A percentile compares a stretch with the other conserved stretches of the same genome.
phyloP scores from a whole-genome alignment of 2,329 filamentous ascomycete species.

The Xylaria sp. region DNA sequence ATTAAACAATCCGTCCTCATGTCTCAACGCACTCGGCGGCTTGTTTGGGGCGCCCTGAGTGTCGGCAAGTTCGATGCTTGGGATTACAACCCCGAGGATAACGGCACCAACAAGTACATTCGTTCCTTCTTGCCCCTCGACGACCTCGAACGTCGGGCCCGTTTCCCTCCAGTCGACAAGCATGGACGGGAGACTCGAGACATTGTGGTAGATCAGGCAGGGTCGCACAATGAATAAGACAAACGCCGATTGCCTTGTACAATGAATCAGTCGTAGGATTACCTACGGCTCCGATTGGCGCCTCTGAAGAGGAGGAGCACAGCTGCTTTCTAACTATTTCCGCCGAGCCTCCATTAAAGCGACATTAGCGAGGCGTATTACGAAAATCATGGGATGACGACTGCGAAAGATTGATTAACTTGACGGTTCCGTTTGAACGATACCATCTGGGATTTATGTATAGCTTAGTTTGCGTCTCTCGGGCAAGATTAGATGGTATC shows the following conservation, averaged over 20 bases:
- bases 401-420: neutral
- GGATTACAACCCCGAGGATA: slow-evolving; percentile 75
- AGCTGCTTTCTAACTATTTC: neutral
- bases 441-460: slow-evolving; percentile 10
- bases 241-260: neutral
- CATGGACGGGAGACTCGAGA: slow-evolving; percentile 45
- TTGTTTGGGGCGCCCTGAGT: slow-evolving; percentile 76
- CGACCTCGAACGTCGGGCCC: slow-evolving; percentile 69
- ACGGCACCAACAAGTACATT: slow-evolving; percentile 70
- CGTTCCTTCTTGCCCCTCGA: slow-evolving; percentile 77
- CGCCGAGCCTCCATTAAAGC: slow-evolving; percentile 5
- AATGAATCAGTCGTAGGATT: neutral
- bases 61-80: slow-evolving; percentile 72
- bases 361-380: slow-evolving; percentile 15
- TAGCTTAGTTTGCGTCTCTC: neutral
- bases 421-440: neutral
- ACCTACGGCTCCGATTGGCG: neutral
- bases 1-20: slow-evolving; percentile 70
- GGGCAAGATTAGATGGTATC: neutral
- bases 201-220: slow-evolving; percentile 39
- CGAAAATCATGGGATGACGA: slow-evolving; percentile 6
- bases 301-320: neutral
- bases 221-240: slow-evolving; percentile 39
- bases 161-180: slow-evolving; percentile 62
- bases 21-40: slow-evolving; percentile 71